Base-by-base conservation (phyloP, 306 rosid genomes). In the Prosopis cineraria region DNA sequence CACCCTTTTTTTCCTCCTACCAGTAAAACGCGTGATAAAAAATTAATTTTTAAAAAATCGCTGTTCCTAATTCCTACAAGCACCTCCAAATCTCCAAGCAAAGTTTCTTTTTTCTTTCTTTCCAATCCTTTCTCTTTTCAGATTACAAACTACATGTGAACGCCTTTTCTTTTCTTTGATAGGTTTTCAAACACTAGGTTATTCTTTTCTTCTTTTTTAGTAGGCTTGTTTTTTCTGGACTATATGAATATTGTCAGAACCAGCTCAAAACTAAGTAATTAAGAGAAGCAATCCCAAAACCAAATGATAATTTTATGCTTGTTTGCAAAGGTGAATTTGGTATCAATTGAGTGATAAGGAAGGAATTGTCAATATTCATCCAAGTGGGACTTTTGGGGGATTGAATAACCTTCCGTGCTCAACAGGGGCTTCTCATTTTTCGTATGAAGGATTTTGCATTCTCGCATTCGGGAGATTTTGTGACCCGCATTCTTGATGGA, bases 401-500 rank as follows among this genome's bases (percentile, higher is more conserved):
- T 79, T 74, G 78, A 76, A 79, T 77, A 72, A 72, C 34, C 71
- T 63, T 64, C 77, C 84, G 16, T 78, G 68, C 81, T 64, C 77
- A 62, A 65, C 59, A 73, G 70, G 41, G 81, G 39, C 48, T 45
- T 76, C 39, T 80, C 72, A 66, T 59, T 77, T 77, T 63, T 69
- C 62, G 41, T 59, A 22, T 47, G 77, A 89, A 90, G 97, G 83
- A 73, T 72, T 47, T 78, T 64, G 64, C 81, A 79, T 68, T 81
- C 84, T 70, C 56, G 60, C 72, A 62, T 81, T 80, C 62, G 79
- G 76, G 86, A 68, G 74, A 73, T 80, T 83, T 84, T 81, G 85
- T 59, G 80, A 52, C 82, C 79, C 68, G 13, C 88, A 86, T 84
- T 87, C 84, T 87, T 83, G 85, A 94, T 90, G 97, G 98, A 81